These are phyloP conservation scores for Kwoniella mangroviensis DNA, from an alignment of 768 basidiomycete genomes.

Conservation along the genomic window DNA sequence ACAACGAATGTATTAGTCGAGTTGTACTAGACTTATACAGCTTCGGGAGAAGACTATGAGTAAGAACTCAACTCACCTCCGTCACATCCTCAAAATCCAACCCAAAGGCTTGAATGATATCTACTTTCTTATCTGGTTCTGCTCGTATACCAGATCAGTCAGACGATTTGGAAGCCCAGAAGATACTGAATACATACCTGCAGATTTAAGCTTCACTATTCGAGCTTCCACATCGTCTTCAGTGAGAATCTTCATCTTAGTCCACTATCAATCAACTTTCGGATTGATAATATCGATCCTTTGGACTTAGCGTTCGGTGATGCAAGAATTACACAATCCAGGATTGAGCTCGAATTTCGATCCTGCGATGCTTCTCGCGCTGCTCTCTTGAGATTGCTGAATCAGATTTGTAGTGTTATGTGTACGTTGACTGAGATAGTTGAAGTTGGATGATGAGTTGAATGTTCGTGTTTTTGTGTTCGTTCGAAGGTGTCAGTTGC, in stretches of 20 bases:
- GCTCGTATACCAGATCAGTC: neutral
- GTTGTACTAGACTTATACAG: neutral
- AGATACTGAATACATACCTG: slow-evolving; percentile 24
- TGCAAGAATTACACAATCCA: too few species aligned
- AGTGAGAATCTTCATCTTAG: slow-evolving; percentile 17
- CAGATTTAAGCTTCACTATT: slow-evolving; percentile 44
- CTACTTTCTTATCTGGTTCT: slow-evolving; percentile 54
- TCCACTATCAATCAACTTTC: neutral
- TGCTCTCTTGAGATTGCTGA: neutral
- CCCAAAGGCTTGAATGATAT: slow-evolving; percentile 54
- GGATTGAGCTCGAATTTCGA: too few species aligned
- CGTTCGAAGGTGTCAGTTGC: neutral
- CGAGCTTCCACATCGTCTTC: slow-evolving; percentile 46
- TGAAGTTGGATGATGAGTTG: neutral
- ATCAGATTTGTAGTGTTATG: neutral
- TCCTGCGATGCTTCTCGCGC: too few species aligned
- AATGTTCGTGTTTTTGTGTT: slow-evolving; percentile 1
- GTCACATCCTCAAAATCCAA: slow-evolving; percentile 45
- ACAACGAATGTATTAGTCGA: neutral
- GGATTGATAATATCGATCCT: neutral
- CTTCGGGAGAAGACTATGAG: neutral
- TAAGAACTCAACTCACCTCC: slow-evolving; percentile 26
- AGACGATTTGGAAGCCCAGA: too few species aligned
- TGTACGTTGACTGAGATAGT: neutral
- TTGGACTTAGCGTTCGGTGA: too few species aligned